Evolutionary conservation across 345 rosid species (phyloP), one percentile per base, ranked within the genome.

Genomic region (Hevea brasiliensis): DNA sequence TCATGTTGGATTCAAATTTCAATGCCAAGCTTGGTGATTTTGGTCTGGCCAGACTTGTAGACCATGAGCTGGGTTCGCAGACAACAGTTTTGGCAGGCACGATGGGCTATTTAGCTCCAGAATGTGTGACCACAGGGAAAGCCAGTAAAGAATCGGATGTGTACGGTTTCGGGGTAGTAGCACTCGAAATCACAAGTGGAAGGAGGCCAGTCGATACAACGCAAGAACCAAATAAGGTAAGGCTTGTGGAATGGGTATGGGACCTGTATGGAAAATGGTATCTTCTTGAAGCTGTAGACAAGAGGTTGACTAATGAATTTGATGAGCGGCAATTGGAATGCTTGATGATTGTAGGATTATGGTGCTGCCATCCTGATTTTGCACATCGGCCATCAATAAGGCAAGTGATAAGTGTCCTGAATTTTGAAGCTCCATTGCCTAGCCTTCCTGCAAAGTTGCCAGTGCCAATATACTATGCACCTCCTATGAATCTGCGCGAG

Each of bases 301-400:
- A 61, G n/a, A 71, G 61, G 47, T 11, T 76, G 6, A 20, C 26
- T 26, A 1, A 17, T 12, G 67, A 76, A 17, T 76, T 51, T 41
- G 72, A 76, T 37, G 75, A 56, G 50, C 32, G 53, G 66, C 72
- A 76, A 60, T 4, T 71, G 10, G 80, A 76, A 47, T 61, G 75
- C 37, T 59, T 71, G 51, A 64, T 71, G 80, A 59, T 50, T n/a
- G 75, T 76, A n/a, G 75, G 80, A 66, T 60, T 76, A 50, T 76
- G 80, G 75, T 76, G 80, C n/a, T 57, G 80, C 62, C 80, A 76
- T 65, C 80, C 80, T 11, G 80, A 76, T 57, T 66, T 45, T 23
- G 41, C 20, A 9, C 62, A 26, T 24, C 69, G 80, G 21, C 80
- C 80, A 9, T 76, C 80, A 4, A 76, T 65, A 17, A 45, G 75